phyloP scores from a whole-genome alignment of 331 rosid genomes.

The Pyrus hybrid region DNA sequence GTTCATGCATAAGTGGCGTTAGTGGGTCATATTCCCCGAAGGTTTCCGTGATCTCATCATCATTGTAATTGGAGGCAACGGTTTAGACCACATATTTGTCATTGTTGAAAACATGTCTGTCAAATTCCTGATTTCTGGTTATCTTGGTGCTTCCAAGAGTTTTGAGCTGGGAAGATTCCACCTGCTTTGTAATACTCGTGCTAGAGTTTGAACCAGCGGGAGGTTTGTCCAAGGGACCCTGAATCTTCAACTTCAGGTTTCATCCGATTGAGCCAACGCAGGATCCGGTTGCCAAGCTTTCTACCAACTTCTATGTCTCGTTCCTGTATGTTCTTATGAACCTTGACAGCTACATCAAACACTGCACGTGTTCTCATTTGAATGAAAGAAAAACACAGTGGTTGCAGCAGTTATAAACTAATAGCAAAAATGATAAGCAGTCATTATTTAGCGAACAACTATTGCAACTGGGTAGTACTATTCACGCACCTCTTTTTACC shows the following conservation, averaged over 20 bases:
- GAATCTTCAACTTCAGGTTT: constrained; percentile 88
- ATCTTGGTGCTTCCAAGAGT: constrained; percentile 23
- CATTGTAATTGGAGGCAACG: constrained; percentile 46
- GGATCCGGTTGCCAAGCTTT: constrained; percentile 66
- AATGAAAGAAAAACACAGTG: background rate
- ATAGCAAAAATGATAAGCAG: background rate
- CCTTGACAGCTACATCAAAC: constrained; percentile 60
- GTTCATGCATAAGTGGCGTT: constrained; percentile 35
- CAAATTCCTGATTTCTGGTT: constrained; percentile 37
- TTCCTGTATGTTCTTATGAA: constrained; percentile 66
- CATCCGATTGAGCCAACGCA: constrained; percentile 59
- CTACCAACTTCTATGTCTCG: constrained; percentile 87
- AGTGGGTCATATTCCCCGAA: constrained; percentile 41
- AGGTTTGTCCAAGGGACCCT: constrained; percentile 21
- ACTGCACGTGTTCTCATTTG: constrained; percentile 63
- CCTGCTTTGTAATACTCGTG: constrained; percentile 24
- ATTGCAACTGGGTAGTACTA: too few relatives aligned
- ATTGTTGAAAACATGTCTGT: constrained; percentile 54
- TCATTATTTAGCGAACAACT: background rate
- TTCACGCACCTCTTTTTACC: too few relatives aligned
- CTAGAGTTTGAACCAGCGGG: constrained; percentile 18
- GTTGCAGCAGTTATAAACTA: background rate
- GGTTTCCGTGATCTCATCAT: constrained; percentile 51
- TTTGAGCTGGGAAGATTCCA: constrained; percentile 30
- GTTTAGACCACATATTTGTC: constrained; percentile 24